Conservation (phyloP, 768 basidiomycete genomes). For the Pholiota conissans region DNA sequence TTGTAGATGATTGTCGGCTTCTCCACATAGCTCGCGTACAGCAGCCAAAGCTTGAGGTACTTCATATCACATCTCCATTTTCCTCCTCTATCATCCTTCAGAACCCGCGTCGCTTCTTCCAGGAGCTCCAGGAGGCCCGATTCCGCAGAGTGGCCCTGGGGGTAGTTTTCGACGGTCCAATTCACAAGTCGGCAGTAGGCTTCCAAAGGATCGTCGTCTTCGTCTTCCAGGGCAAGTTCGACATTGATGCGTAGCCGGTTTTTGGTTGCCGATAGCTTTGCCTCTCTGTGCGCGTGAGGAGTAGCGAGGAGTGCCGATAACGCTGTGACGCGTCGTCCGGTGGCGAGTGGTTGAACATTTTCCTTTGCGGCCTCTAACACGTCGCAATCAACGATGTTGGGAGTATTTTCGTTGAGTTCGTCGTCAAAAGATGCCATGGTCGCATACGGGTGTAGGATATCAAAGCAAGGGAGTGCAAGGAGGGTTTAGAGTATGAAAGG, state of each 20-base stretch:
- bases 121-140: slow-evolving; percentile 90
- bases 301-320: slow-evolving; percentile 74
- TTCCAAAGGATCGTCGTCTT: slow-evolving; percentile 81
- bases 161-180: slow-evolving; percentile 94
- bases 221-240: slow-evolving; percentile 76
- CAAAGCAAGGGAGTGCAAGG: neutral
- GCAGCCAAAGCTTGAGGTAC: slow-evolving; percentile 92
- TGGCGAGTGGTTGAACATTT: slow-evolving; percentile 81
- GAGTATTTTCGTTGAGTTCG: slow-evolving; percentile 43
- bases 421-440: slow-evolving; percentile 20
- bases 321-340: slow-evolving; percentile 77
- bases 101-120: slow-evolving; percentile 86
- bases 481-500: neutral
- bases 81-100: slow-evolving; percentile 75
- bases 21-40: slow-evolving; percentile 93
- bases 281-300: slow-evolving; percentile 75
- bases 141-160: slow-evolving; percentile 86
- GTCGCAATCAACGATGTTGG: slow-evolving; percentile 73
- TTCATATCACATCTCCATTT: slow-evolving; percentile 78
- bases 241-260: slow-evolving; percentile 72
- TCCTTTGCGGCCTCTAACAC: slow-evolving; percentile 83
- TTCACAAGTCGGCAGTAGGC: slow-evolving; percentile 84
- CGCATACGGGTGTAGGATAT: neutral
- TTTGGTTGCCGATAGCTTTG: slow-evolving; percentile 63
- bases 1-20: slow-evolving; percentile 85